A percentile compares a stretch with the other conserved stretches of the same genome.
These are phyloP conservation scores for Wickerhamomyces chambardii DNA, from an alignment of 805 yeast species.

Conservation along the genomic window DNA sequence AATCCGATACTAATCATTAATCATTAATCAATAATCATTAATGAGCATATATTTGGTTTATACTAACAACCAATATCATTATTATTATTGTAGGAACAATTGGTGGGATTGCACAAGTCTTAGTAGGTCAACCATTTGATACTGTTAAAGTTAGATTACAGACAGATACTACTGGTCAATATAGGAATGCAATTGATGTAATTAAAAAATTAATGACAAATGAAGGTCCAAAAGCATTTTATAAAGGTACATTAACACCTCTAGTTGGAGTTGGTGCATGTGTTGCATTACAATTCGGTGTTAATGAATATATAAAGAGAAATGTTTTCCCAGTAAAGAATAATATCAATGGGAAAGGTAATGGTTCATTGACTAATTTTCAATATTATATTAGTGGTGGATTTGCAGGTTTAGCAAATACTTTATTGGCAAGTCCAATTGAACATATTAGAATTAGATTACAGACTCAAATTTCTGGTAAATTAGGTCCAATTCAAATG, in stretches of 20 bases:
- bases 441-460: conserved; percentile 92
- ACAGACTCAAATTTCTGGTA: conserved; percentile 74
- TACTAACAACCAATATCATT: too few species aligned
- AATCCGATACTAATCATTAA: too few species aligned
- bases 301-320: conserved; percentile 90
- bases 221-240: conserved; percentile 84
- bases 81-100: conserved; percentile 88
- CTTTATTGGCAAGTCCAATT: conserved; percentile 85
- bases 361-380: conserved; percentile 34
- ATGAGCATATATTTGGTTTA: too few species aligned
- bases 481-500: conserved; percentile 69
- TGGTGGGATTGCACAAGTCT: conserved; percentile 94
- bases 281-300: conserved; percentile 93
- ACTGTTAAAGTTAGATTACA: conserved; percentile 91
- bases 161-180: conserved; percentile 72
- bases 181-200: conserved; percentile 69
- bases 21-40: too few species aligned
- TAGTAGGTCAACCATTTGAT: conserved; percentile 95
- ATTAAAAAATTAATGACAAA: conserved; percentile 58
- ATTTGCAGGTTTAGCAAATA: conserved; percentile 89
- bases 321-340: too few species aligned
- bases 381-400: conserved; percentile 82
- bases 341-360: too few species aligned
- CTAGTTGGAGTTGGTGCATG: conserved; percentile 96
- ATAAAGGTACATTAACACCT: conserved; percentile 92